Conservation (phyloP, 2,329 filamentous ascomycete species). For the Diaporthe vaccinii region DNA sequence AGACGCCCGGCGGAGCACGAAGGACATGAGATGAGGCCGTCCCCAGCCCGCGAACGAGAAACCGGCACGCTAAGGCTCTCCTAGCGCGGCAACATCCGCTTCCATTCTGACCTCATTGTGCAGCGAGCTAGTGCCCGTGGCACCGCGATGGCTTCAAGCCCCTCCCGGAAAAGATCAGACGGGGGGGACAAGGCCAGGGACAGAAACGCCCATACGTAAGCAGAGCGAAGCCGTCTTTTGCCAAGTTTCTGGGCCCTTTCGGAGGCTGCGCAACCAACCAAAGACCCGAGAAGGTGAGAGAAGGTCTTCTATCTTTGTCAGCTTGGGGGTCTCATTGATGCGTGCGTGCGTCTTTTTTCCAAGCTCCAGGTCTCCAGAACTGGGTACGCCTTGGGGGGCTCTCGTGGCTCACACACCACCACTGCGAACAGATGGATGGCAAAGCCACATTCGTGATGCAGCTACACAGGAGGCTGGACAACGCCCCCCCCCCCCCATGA, state of each 20-base stretch:
- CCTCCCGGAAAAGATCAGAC: not conserved
- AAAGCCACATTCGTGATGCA: conserved; percentile 11
- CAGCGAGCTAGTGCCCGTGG: conserved; percentile 31
- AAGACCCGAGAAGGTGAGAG: not conserved
- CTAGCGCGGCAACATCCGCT: not conserved
- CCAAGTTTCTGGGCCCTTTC: not conserved
- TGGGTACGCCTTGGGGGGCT: not conserved
- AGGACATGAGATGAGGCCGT: not conserved
- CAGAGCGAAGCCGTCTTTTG: conserved; percentile 9
- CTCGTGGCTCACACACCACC: not conserved
- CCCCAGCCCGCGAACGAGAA: not conserved
- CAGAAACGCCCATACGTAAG: not conserved
- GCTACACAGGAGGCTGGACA: not conserved
- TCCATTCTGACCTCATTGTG: conserved; percentile 34
- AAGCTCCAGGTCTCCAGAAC: no score
- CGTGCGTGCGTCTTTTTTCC: not conserved
- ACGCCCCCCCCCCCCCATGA: no score
- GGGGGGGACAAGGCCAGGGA: not conserved
- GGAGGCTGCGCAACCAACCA: conserved; percentile 18
- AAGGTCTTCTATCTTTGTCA: conserved; percentile 21
- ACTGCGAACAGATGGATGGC: not conserved
- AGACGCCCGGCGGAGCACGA: not conserved
- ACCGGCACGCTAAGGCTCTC: not conserved
- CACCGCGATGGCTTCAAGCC: conserved; percentile 32
- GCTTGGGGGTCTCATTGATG: conserved; percentile 4